Evolutionary conservation across 208 protist species (phyloP), one percentile per base, ranked within the genome.

Genomic region (Crithidia thermophila): DNA sequence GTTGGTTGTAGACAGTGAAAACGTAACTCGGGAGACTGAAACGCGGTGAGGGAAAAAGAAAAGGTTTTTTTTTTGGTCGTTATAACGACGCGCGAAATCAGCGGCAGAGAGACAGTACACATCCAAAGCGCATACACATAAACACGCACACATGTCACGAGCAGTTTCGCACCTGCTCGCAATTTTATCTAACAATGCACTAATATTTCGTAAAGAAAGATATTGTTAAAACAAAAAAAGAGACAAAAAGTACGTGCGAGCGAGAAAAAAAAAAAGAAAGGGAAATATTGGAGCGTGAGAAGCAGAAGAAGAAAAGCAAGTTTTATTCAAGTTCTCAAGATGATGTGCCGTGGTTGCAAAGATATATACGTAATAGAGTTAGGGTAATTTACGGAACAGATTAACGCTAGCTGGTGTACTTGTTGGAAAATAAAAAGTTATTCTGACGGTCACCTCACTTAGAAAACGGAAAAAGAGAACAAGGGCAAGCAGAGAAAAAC

Each of bases 191-290:
- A n/a, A n/a, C n/a, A n/a, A n/a, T n/a, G n/a, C n/a, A n/a, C n/a
- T n/a, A n/a, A n/a, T n/a, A n/a, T n/a, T n/a, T n/a, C n/a, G n/a
- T n/a, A n/a, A n/a, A n/a, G n/a, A n/a, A n/a, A n/a, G n/a, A n/a
- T 4, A 8, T 25, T 23, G 31, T 3, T 39, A 10, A 23, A 43
- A 18, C 10, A 49, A 36, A 62, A 40, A 6, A 52, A 30, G 16
- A 31, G 59, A 55, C 52, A 50, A 50, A 50, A 6, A 50, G 45
- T 9, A 18, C n/a, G 31, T 10, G 10, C 40, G 21, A 57, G 20
- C 18, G 21, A 71, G 21, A 50, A 33, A 61, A 60, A 61, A 30
- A 40, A 67, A 46, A 60, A 23, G 68, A 59, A 49, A 66, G 30
- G 16, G 27, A 25, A 53, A 33, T 30, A 66, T 13, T 11, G 23